Evolutionary conservation across 1,284 basidiomycete species (phyloP), one percentile per base, ranked within the genome.

Genomic region (Rhodotorula mucilaginosa): DNA sequence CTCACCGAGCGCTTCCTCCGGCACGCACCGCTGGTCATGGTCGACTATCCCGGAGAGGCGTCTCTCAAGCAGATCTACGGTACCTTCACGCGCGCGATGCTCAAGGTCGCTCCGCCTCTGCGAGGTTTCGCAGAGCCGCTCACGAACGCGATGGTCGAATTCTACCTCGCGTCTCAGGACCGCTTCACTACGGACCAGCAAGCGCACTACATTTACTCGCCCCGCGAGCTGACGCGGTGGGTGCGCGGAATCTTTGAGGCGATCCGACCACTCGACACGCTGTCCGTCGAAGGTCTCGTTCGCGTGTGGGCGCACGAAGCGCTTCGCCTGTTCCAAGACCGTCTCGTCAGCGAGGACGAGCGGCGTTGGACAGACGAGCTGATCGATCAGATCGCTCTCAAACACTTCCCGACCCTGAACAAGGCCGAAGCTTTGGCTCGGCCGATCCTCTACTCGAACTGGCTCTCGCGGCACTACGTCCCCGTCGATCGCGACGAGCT

Each of bases 21-120:
- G 15, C 97, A 99, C 82, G 95, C 96, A 0, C 97, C 97, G 0
- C 85, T 99, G n/a, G 88, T 99, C 80, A 98, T 99, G 96, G 97
- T 99, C 68, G 97, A 99, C 81, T 99, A 99, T 81, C 97, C 97
- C 15, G 97, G 96, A 70, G 93, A 97, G 81, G 85, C 95, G 19
- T 99, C 97, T 15, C 86, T 99, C 80, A 97, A 95, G 79, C 97
- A 99, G 81, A 99, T 99, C 77, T 99, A 99, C 82, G 93, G 94
- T 26, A 99, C 96, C n/a, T 99, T 99, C 83, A 95, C 93, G 80
- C 89, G 97, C 66, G 97, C 94, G 21, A 85, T 96, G 48, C 89
- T 99, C 80, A 99, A 99, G 82, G 93, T 97, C 68, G 86, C 97
- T 12, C 97, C 97, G 39, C 93, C 90, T 75, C 86, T 99, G 58